Conservation (phyloP, 2,329 filamentous ascomycete genomes). For the Sporothrix luriei region DNA sequence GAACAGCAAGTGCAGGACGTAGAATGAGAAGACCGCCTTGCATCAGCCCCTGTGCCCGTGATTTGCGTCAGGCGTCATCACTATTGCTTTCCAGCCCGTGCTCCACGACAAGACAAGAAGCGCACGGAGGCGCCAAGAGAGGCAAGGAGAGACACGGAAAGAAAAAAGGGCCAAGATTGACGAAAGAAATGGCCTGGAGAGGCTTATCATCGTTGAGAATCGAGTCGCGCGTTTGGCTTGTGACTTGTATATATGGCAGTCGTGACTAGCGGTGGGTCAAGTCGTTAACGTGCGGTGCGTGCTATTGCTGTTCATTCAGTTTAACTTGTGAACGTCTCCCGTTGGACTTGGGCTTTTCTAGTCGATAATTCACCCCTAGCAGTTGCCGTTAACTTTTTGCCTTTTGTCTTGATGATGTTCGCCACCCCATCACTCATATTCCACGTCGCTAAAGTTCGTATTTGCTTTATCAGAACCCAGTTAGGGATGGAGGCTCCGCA, state of each 20-base stretch:
- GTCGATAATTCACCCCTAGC: neutral
- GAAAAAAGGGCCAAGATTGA: too few species aligned
- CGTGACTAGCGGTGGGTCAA: neutral
- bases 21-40: neutral
- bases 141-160: neutral
- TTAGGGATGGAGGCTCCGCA: neutral
- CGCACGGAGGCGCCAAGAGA: neutral
- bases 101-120: slow-evolving; percentile 9
- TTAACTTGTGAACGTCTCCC: neutral
- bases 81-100: neutral
- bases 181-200: neutral
- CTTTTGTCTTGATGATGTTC: neutral
- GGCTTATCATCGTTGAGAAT: neutral
- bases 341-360: neutral
- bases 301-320: neutral
- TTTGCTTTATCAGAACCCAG: neutral
- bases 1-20: neutral
- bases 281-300: neutral
- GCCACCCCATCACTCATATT: neutral
- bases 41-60: slow-evolving; percentile 4
- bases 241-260: neutral
- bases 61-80: neutral
- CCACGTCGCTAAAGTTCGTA: slow-evolving; percentile 1
- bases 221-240: neutral
- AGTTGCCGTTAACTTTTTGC: neutral